Base-by-base conservation (phyloP, 345 rosid species). In the Populus deltoides region DNA sequence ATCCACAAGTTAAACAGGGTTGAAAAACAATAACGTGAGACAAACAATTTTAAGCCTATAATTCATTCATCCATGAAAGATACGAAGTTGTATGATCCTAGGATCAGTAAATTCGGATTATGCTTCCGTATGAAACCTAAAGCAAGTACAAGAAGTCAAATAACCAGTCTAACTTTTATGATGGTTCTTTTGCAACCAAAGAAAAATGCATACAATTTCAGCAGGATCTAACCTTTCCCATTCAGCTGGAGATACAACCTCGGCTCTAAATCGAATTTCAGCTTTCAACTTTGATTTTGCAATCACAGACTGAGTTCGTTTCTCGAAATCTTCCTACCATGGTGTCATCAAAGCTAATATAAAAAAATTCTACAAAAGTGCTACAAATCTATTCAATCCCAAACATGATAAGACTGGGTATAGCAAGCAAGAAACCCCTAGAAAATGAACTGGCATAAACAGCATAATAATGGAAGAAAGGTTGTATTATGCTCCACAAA, bases 261-360 rank as follows among this genome's bases (percentile, higher is more conserved):
- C 95, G 0, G 97, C 91, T 84, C 76, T 93, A 81, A 88, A 93
- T 66, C 94, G 88, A 83, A 93, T 84, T 89, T 93, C 99, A 70
- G 93, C 81, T 88, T 96, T 96, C 86, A 96, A 82, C 86, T 89
- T 93, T 62, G 99, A 96, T 79, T 91, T 88, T 39, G 92, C 89
- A 74, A 87, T 86, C 66, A 96, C 78, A 2, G 99, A 96, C 72
- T 96, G 92, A 78, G 98, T 83, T 72, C 94, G 85, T 80, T 89
- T 86, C 78, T 96, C 94, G 2, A 96, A 96, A 82, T 93, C 97
- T 85, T 93, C 99, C 99, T 92, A 83, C 53, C 68, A 81, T 69
- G 66, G 75, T 62, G 75, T 31, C 78, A 66, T 77, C 22, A 78
- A 31, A 82, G 75, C 59, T 68, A 74, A 73, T 61, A 63, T 79